Conservation (phyloP, 2,329 filamentous ascomycete species). For the Fonsecaea pedrosoi region DNA sequence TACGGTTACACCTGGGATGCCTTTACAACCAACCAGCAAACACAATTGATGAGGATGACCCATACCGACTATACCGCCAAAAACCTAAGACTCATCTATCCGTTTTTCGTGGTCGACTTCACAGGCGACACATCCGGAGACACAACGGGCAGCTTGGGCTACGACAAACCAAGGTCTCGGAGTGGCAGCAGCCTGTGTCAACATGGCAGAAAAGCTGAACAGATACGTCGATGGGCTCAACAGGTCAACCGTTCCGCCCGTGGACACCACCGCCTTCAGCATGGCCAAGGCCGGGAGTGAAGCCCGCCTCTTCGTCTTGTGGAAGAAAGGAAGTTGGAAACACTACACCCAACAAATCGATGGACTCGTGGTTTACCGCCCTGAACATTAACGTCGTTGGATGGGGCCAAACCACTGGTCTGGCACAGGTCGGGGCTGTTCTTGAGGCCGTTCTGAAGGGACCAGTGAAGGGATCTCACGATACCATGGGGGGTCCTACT, state of each 20-base stretch:
- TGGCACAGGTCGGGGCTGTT: neutral
- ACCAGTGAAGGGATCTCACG: neutral
- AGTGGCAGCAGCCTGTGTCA: constrained; percentile 44
- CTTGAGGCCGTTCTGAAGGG: neutral
- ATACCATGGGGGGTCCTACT: neutral
- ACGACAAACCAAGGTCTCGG: constrained; percentile 50
- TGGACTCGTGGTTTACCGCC: neutral
- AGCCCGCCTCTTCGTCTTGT: constrained; percentile 36
- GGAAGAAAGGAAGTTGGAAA: constrained; percentile 6
- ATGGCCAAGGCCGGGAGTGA: constrained; percentile 47
- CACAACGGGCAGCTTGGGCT: constrained; percentile 38
- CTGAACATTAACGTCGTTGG: neutral
- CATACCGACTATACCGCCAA: neutral
- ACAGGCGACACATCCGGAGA: neutral
- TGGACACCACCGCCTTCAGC: constrained; percentile 44
- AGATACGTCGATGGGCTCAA: constrained; percentile 34
- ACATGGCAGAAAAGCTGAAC: constrained; percentile 42
- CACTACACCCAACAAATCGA: neutral
- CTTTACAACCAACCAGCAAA: constrained; percentile 1
- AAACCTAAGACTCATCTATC: constrained; percentile 10
- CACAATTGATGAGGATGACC: constrained; percentile 1
- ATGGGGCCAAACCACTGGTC: neutral
- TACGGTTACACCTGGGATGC: constrained; percentile 1
- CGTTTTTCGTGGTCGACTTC: constrained; percentile 12
- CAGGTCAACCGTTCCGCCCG: constrained; percentile 32